phyloP scores from a whole-genome alignment of 176 grass and related monocot species.

The Themeda triandra region DNA sequence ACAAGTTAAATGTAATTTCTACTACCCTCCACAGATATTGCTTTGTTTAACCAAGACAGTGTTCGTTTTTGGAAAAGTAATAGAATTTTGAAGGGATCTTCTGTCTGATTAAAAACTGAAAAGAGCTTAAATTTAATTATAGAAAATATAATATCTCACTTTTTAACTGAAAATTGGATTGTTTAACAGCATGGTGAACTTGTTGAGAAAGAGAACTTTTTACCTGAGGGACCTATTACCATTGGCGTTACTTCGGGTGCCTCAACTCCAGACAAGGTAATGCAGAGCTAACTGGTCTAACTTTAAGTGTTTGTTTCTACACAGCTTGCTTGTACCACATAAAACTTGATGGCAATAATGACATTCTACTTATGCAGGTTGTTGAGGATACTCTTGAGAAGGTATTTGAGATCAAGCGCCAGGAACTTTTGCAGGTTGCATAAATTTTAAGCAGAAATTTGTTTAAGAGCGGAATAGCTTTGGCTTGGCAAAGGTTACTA shows the following conservation, averaged over 20 bases:
- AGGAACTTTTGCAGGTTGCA: constrained; percentile 65
- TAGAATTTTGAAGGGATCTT: not conserved
- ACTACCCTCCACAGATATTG: not conserved
- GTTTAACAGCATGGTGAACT: constrained; percentile 85
- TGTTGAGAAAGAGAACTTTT: constrained; percentile 81
- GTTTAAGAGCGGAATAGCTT: not conserved
- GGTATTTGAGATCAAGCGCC: constrained; percentile 86
- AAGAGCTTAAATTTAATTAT: not conserved
- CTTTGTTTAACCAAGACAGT: not conserved
- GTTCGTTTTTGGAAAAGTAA: not conserved
- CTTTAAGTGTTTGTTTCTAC: not conserved
- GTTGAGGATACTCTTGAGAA: constrained; percentile 74
- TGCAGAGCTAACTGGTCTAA: not conserved
- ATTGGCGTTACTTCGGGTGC: constrained; percentile 93
- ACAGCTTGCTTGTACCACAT: not conserved
- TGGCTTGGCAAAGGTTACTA: constrained; percentile 29
- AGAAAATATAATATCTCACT: not conserved
- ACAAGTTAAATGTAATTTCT: constrained; percentile 86
- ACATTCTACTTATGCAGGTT: constrained; percentile 38
- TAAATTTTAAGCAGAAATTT: constrained; percentile 28
- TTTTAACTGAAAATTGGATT: constrained; percentile 17
- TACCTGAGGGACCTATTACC: constrained; percentile 74
- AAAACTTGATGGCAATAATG: not conserved
- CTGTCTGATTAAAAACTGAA: not conserved
- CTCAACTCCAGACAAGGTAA: constrained; percentile 95